These are phyloP conservation scores for Gnomoniopsis smithogilvyi DNA, from an alignment of 2,329 filamentous ascomycete species.

Conservation along the genomic window DNA sequence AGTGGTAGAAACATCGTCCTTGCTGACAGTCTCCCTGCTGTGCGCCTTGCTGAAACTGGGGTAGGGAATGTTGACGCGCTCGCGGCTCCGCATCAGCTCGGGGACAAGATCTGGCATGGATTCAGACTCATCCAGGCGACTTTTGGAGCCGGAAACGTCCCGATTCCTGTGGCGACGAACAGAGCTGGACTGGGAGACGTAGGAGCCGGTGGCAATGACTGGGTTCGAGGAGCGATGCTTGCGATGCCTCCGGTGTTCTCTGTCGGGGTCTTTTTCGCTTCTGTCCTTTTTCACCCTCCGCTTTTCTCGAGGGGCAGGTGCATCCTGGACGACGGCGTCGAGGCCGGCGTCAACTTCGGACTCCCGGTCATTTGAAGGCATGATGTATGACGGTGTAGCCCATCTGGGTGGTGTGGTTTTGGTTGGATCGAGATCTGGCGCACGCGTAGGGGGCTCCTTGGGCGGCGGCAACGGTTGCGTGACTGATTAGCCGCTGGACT, in stretches of 20 bases:
- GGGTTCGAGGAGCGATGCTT: conserved; percentile 39
- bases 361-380: conserved; percentile 21
- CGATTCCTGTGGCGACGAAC: conserved; percentile 25
- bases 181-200: conserved; percentile 32
- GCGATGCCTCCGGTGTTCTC: conserved; percentile 36
- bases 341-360: conserved; percentile 14
- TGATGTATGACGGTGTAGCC: conserved; percentile 9
- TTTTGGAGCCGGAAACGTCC: conserved; percentile 17
- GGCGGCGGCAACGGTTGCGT: background rate
- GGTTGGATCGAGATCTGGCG: background rate
- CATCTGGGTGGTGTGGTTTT: conserved; percentile 6
- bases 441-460: background rate
- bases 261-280: conserved; percentile 25
- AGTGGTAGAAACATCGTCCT: conserved; percentile 44
- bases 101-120: conserved; percentile 50
- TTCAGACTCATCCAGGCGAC: conserved; percentile 21
- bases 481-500: background rate
- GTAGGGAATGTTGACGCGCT: conserved; percentile 63
- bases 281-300: conserved; percentile 18
- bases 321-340: conserved; percentile 3
- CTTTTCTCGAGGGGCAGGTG: conserved; percentile 21
- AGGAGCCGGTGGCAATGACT: conserved; percentile 35
- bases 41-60: conserved; percentile 85
- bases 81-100: conserved; percentile 40
- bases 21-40: conserved; percentile 79